Evolutionary conservation across 176 grass and related monocot species (phyloP), one percentile per base, ranked within the genome.

Genomic region (Panicum miliaceum): DNA sequence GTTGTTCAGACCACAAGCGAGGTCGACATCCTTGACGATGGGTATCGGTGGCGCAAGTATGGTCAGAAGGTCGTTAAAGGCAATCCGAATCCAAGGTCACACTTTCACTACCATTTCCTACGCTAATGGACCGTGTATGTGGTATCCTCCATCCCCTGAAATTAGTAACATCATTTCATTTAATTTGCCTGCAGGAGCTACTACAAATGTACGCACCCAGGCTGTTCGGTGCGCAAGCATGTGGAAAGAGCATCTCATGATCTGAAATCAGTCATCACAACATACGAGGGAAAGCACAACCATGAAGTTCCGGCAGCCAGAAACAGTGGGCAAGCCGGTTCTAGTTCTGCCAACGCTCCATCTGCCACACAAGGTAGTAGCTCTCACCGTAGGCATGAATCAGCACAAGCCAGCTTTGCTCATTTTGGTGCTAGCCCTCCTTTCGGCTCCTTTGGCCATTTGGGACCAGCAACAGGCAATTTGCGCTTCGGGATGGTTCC

Each of bases 61-160:
- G 97, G 97, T 10, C 97, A 99, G 78, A 99, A 99, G 86, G 97
- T 99, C 63, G 97, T 99, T 75, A 99, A 99, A 86, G 97, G 97
- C 64, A 99, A 99, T 70, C 97, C 97, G 75, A 99, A 99, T 87
- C 97, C 97, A 27, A 99, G 97, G 97, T 99, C 67, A 54, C 52
- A 69, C 62, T 47, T 41, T 12, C 3, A 0, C 57, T 84, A 15
- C 50, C 1, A 32, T 83, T 58, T 72, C 40, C 52, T 7, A 18
- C 27, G 38, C 0, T 37, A 13, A 4, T 46, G 64, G 46, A 57
- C 41, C 34, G 29, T 82, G 65, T n/a, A 56, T 56, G 54, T 23
- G 54, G 54, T 57, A 12, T 22, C 8, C 19, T 78, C 26, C 62
- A 56, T 53, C 23, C 48, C 58, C 37, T 71, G 19, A 48, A 67